These are phyloP conservation scores for Aspergillus avenaceus DNA, from an alignment of 495 filamentous ascomycete species.

Conservation along the genomic window DNA sequence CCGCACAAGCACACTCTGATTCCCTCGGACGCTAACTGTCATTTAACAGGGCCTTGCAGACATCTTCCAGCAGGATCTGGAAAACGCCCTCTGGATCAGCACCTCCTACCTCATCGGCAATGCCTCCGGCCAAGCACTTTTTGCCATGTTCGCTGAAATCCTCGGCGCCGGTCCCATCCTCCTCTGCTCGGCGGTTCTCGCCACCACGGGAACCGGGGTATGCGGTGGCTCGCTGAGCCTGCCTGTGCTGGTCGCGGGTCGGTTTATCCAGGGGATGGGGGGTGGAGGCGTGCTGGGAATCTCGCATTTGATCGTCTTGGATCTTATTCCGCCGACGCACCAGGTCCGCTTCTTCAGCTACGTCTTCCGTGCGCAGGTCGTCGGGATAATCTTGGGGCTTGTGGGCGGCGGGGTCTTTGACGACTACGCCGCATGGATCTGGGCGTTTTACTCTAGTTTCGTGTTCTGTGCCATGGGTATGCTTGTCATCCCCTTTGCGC, in stretches of 20 bases:
- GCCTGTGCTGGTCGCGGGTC: slow-evolving; percentile 56
- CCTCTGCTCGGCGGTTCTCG: slow-evolving; percentile 46
- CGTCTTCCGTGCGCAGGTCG: slow-evolving; percentile 27
- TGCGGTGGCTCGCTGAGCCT: slow-evolving; percentile 57
- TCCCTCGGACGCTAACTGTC: background rate
- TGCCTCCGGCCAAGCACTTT: slow-evolving; percentile 34
- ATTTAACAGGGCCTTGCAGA: slow-evolving; percentile 25
- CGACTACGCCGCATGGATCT: slow-evolving; percentile 32
- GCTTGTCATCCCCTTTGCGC: slow-evolving; percentile 31
- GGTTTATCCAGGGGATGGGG: slow-evolving; percentile 67
- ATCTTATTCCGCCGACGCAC: slow-evolving; percentile 47
- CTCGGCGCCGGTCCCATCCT: slow-evolving; percentile 43
- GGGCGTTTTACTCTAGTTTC: slow-evolving; percentile 43
- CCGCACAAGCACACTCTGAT: too few species aligned
- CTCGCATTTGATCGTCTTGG: slow-evolving; percentile 62
- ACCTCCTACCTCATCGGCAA: slow-evolving; percentile 37
- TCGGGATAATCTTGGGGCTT: slow-evolving; percentile 35
- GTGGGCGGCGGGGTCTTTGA: slow-evolving; percentile 36
- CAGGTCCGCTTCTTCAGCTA: slow-evolving; percentile 39
- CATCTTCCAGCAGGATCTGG: slow-evolving; percentile 22
- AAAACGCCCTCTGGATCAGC: slow-evolving; percentile 36
- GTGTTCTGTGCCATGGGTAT: slow-evolving; percentile 34
- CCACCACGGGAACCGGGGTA: slow-evolving; percentile 56
- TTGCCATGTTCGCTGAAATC: slow-evolving; percentile 37
- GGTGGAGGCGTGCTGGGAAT: slow-evolving; percentile 64